Percentiles rank a stretch among this genome's conserved stretches.
These are phyloP conservation scores for Symbiodinium pilosum DNA, from an alignment of 73 alveolate genomes.

Conservation along the genomic window DNA sequence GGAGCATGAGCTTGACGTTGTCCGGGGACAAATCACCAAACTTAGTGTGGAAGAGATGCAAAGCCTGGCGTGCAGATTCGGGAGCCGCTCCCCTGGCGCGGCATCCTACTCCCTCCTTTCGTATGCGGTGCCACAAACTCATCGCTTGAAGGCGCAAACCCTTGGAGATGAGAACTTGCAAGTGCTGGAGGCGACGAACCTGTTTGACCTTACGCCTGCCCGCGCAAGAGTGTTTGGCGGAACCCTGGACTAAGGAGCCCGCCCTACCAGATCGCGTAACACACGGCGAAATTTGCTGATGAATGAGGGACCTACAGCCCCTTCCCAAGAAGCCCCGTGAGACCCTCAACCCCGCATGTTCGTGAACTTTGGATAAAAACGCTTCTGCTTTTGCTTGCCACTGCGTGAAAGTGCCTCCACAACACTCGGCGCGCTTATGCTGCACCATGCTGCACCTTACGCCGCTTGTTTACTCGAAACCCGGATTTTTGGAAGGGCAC, in stretches of 20 bases:
- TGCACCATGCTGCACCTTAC: neutral
- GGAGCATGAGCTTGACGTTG: neutral
- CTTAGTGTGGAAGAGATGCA: neutral
- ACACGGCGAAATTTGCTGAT: neutral
- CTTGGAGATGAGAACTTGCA: neutral
- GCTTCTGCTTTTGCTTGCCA: neutral
- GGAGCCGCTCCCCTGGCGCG: neutral
- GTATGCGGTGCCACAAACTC: neutral
- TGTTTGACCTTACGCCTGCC: neutral
- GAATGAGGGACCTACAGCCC: neutral
- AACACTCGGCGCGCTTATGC: neutral
- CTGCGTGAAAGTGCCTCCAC: neutral
- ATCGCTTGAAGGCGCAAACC: neutral
- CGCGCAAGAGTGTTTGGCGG: neutral
- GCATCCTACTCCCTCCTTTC: neutral
- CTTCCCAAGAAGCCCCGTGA: neutral
- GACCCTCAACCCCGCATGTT: neutral
- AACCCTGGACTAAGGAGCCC: neutral
- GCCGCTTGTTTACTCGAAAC: neutral
- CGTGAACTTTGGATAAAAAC: neutral
- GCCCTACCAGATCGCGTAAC: neutral
- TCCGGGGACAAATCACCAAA: neutral
- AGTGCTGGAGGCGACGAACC: neutral
- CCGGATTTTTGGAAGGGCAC: neutral
- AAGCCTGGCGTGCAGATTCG: neutral